phyloP scores from a whole-genome alignment of 805 yeast species.

The Candida berthetii region DNA sequence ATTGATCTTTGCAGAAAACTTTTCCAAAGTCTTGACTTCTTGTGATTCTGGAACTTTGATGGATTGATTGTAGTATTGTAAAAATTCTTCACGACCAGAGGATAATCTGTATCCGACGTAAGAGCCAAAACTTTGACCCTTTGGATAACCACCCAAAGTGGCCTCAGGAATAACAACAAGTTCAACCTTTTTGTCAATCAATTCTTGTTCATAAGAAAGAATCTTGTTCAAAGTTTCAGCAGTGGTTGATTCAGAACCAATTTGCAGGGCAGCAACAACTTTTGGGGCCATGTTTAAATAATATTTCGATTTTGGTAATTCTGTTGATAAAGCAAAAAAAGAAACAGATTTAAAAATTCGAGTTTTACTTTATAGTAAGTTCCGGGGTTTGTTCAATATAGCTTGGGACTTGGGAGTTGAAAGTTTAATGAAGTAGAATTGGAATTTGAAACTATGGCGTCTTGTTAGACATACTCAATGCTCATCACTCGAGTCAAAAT shows the following conservation, averaged over 20 bases:
- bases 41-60: slow-evolving; percentile 27
- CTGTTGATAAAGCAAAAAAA: too few species aligned
- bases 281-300: slow-evolving; percentile 2
- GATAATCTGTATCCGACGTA: slow-evolving; percentile 35
- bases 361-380: too few species aligned
- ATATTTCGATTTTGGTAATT: too few species aligned
- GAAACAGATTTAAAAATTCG: too few species aligned
- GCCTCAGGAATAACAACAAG: slow-evolving; percentile 42
- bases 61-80: slow-evolving; percentile 27
- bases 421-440: too few species aligned
- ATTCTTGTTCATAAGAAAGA: slow-evolving; percentile 29
- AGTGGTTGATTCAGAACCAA: slow-evolving; percentile 33
- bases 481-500: too few species aligned
- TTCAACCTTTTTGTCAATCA: slow-evolving; percentile 24
- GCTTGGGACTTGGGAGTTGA: too few species aligned
- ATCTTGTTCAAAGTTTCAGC: slow-evolving; percentile 30
- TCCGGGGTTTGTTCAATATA: too few species aligned
- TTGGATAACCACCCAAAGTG: slow-evolving; percentile 40
- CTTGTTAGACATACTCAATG: too few species aligned
- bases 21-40: slow-evolving; percentile 27
- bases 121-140: slow-evolving; percentile 36
- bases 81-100: slow-evolving; percentile 34
- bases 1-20: slow-evolving; percentile 25
- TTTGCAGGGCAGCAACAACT: slow-evolving; percentile 36
- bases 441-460: too few species aligned